Conservation (phyloP, 495 filamentous ascomycete species). For the Aspergillus cristatus region DNA sequence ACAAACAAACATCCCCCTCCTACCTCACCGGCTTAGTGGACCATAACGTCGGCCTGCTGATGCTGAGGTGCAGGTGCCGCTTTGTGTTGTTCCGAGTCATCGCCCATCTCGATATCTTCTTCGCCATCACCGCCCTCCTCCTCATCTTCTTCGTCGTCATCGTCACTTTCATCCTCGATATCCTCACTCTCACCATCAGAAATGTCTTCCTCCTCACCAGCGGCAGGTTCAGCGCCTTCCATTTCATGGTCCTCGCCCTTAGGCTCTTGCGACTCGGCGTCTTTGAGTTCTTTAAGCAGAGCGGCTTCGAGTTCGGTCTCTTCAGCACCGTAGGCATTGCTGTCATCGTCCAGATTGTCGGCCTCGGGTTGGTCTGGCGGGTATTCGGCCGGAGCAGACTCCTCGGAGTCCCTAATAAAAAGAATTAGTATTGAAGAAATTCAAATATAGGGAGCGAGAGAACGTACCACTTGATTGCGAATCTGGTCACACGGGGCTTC, state of each 20-base stretch:
- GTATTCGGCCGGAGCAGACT: constrained; percentile 89
- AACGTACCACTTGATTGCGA: constrained; percentile 95
- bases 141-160: constrained; percentile 77
- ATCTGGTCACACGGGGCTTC: constrained; percentile 93
- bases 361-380: constrained; percentile 96
- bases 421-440: neutral
- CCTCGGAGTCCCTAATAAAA: constrained; percentile 76
- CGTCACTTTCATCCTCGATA: constrained; percentile 87
- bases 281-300: constrained; percentile 43
- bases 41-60: constrained; percentile 42
- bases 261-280: constrained; percentile 39
- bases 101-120: constrained; percentile 79
- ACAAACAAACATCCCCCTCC: neutral
- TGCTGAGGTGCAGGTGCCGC: constrained; percentile 28
- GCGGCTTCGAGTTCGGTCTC: constrained; percentile 45
- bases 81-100: constrained; percentile 42
- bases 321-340: constrained; percentile 77
- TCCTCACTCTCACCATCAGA: constrained; percentile 90
- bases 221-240: constrained; percentile 59
- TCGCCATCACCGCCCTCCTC: constrained; percentile 63
- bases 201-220: constrained; percentile 57
- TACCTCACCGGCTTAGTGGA: constrained; percentile 26
- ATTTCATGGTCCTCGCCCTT: constrained; percentile 69
- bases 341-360: constrained; percentile 77
- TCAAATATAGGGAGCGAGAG: neutral